These are phyloP conservation scores for Lophiostoma macrostomum DNA, from an alignment of 495 filamentous ascomycete species.

Conservation along the genomic window DNA sequence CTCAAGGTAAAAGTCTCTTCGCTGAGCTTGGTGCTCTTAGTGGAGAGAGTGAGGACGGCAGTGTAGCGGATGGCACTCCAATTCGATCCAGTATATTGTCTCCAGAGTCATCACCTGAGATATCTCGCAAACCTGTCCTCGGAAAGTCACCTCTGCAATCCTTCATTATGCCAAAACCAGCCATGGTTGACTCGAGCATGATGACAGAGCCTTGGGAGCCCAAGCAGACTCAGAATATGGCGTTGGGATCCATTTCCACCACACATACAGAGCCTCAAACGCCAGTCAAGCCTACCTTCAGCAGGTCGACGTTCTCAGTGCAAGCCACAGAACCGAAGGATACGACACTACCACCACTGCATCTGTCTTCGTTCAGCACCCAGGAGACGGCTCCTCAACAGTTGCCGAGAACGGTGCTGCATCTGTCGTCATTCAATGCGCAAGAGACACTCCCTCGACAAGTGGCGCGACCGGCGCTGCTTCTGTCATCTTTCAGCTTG, in stretches of 20 bases:
- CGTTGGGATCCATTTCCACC: no score
- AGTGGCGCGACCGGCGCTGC: no score
- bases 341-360: background rate
- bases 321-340: constrained; percentile 36
- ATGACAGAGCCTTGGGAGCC: constrained; percentile 78
- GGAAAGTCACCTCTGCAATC: constrained; percentile 15
- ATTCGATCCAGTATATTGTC: constrained; percentile 36
- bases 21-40: constrained; percentile 81
- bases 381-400: constrained; percentile 13
- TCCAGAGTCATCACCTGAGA: constrained; percentile 32
- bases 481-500: no score
- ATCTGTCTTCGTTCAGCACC: constrained; percentile 6
- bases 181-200: constrained; percentile 55
- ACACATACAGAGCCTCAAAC: background rate
- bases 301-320: constrained; percentile 14
- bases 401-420: background rate
- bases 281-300: background rate
- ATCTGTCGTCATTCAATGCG: no score
- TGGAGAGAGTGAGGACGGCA: constrained; percentile 58
- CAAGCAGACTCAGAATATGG: no score
- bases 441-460: no score
- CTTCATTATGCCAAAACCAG: constrained; percentile 37
- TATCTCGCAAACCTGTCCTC: constrained; percentile 4
- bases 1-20: constrained; percentile 75
- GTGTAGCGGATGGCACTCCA: constrained; percentile 47